Evolutionary conservation across 2,329 filamentous ascomycete species (phyloP).

Genomic region (Colletotrichum cuscutae): DNA sequence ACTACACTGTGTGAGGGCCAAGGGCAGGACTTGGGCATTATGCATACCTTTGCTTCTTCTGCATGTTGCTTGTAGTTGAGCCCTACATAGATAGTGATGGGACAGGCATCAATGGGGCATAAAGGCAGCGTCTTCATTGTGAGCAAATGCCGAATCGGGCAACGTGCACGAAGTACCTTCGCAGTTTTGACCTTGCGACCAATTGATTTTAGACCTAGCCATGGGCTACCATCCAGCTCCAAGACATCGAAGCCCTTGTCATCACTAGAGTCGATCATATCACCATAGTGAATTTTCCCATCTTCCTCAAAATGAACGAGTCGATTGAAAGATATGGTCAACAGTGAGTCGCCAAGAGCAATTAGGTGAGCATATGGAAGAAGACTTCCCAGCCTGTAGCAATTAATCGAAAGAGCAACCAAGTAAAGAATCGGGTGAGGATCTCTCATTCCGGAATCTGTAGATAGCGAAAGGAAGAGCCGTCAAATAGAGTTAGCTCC

Average conservation of each 20-base stretch:
- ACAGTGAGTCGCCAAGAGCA: background rate
- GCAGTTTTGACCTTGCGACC: background rate
- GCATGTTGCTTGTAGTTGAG: background rate
- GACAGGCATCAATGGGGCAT: background rate
- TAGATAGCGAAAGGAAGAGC: background rate
- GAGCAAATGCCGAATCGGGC: background rate
- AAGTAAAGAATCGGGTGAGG: background rate
- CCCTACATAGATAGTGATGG: background rate
- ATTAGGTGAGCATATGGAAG: background rate
- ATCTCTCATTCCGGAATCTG: background rate
- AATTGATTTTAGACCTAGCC: background rate
- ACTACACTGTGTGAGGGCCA: background rate
- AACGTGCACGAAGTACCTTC: background rate
- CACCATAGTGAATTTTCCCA: background rate
- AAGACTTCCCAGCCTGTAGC: background rate
- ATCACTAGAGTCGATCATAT: background rate
- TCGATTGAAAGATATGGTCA: background rate
- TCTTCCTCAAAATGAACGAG: background rate
- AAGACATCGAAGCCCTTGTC: background rate
- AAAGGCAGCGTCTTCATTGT: background rate
- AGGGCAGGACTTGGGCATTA: background rate
- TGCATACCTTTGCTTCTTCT: background rate
- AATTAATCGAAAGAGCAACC: background rate
- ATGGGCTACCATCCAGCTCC: background rate
- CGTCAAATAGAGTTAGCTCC: background rate